Evolutionary conservation across 1,284 basidiomycete genomes (phyloP).

Genomic region (Cutaneotrichosporon spelunceum): DNA sequence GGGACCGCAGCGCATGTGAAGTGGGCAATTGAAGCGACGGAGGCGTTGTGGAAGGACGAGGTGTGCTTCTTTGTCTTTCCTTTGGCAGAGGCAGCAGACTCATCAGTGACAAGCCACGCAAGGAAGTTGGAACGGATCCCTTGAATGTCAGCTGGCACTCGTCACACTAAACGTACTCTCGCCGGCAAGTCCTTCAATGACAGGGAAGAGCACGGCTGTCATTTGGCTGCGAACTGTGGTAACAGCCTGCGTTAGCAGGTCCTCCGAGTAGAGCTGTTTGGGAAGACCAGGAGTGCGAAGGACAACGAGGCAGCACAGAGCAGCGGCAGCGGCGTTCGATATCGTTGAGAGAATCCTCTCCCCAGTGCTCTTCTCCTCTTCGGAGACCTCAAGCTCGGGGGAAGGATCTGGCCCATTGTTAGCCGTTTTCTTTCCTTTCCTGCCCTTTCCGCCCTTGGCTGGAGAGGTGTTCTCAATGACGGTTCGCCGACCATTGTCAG

Average conservation of each 20-base stretch:
- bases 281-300: slow-evolving; percentile 72
- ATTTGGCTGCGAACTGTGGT: slow-evolving; percentile 73
- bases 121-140: slow-evolving; percentile 56
- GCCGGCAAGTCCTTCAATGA: slow-evolving; percentile 68
- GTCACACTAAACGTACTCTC: slow-evolving; percentile 31
- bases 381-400: slow-evolving; percentile 44
- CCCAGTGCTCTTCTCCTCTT: slow-evolving; percentile 58
- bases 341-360: slow-evolving; percentile 59
- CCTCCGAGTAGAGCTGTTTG: slow-evolving; percentile 87
- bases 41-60: slow-evolving; percentile 51
- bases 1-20: slow-evolving; percentile 56
- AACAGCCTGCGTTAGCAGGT: slow-evolving; percentile 76
- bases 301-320: slow-evolving; percentile 74
- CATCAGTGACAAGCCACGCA: slow-evolving; percentile 57
- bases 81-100: slow-evolving; percentile 44
- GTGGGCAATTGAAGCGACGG: slow-evolving; percentile 63
- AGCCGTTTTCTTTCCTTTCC: slow-evolving; percentile 37
- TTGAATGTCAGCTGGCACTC: slow-evolving; percentile 13
- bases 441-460: slow-evolving; percentile 54
- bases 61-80: slow-evolving; percentile 17
- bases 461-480: slow-evolving; percentile 27
- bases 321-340: slow-evolving; percentile 68
- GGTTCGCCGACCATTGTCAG: slow-evolving; percentile 34
- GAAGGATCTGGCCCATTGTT: slow-evolving; percentile 5
- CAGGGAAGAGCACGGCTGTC: slow-evolving; percentile 75